Evolutionary conservation across 768 basidiomycete genomes (phyloP).

Genomic region (Lactarius psammicola): DNA sequence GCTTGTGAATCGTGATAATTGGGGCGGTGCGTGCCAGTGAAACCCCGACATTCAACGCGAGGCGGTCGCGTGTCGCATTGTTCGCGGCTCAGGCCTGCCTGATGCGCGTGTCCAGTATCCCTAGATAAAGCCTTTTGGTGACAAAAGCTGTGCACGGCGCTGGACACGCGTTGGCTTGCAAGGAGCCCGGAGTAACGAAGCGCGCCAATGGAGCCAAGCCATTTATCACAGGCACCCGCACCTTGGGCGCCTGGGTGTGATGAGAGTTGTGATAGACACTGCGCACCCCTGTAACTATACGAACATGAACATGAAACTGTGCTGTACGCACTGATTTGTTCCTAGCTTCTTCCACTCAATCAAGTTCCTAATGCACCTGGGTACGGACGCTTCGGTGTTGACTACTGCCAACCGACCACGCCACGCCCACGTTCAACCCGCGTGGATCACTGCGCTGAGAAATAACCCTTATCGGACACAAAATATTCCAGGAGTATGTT

Average conservation of each 20-base stretch:
- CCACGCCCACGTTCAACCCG: not conserved
- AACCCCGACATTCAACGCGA: conserved; percentile 19
- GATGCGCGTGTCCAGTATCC: conserved; percentile 16
- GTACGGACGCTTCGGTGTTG: not conserved
- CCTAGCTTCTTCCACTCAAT: not conserved
- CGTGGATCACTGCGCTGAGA: not conserved
- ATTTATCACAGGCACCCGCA: not conserved
- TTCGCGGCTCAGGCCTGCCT: conserved; percentile 17
- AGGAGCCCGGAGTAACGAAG: not conserved
- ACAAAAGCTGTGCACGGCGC: conserved; percentile 6
- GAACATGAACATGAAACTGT: not conserved
- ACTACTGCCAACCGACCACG: not conserved
- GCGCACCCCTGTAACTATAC: not conserved
- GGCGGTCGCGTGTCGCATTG: conserved; percentile 19
- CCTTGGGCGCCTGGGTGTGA: not conserved
- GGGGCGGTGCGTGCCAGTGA: conserved; percentile 1
- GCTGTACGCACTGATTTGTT: not conserved
- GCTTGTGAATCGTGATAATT: conserved; percentile 23
- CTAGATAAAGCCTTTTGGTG: conserved; percentile 4
- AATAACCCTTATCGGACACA: not conserved
- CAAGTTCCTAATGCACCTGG: not conserved
- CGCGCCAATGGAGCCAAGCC: not conserved
- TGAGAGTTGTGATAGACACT: not conserved
- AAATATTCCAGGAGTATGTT: not conserved
- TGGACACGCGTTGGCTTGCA: conserved; percentile 6